These are phyloP conservation scores for Taiozyma onychis DNA, from an alignment of 1,139 yeast species.

Conservation along the genomic window DNA sequence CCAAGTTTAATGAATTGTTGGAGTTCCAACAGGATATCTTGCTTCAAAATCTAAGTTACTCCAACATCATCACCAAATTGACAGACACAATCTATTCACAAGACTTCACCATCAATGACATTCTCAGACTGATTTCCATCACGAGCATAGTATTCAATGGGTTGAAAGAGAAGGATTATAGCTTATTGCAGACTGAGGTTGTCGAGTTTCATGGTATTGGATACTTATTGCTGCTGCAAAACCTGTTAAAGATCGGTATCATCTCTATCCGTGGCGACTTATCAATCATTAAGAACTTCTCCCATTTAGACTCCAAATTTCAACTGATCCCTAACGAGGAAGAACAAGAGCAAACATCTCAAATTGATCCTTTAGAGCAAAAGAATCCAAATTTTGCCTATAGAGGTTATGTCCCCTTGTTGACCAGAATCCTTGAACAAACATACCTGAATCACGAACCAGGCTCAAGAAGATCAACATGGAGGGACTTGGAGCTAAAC, in stretches of 20 bases:
- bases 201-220: slow-evolving; percentile 56
- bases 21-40: slow-evolving; percentile 73
- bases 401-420: slow-evolving; percentile 42
- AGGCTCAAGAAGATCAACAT: slow-evolving; percentile 11
- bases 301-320: slow-evolving; percentile 20
- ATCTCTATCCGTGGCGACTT: slow-evolving; percentile 24
- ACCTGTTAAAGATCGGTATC: slow-evolving; percentile 36
- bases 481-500: slow-evolving; percentile 17
- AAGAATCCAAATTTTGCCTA: slow-evolving; percentile 32
- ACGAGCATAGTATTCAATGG: slow-evolving; percentile 63
- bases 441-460: slow-evolving; percentile 21
- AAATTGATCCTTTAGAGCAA: slow-evolving; percentile 26
- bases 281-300: slow-evolving; percentile 28
- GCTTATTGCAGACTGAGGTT: slow-evolving; percentile 41
- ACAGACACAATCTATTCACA: slow-evolving; percentile 43
- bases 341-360: slow-evolving; percentile 12
- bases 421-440: slow-evolving; percentile 35
- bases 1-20: slow-evolving; percentile 47
- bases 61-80: slow-evolving; percentile 43
- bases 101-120: slow-evolving; percentile 31
- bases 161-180: slow-evolving; percentile 52
- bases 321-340: slow-evolving; percentile 25
- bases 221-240: slow-evolving; percentile 34
- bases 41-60: slow-evolving; percentile 48
- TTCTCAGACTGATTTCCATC: slow-evolving; percentile 45